These are phyloP conservation scores for Scutellaria baicalensis DNA, from an alignment of 257 asterid species.

Conservation along the genomic window DNA sequence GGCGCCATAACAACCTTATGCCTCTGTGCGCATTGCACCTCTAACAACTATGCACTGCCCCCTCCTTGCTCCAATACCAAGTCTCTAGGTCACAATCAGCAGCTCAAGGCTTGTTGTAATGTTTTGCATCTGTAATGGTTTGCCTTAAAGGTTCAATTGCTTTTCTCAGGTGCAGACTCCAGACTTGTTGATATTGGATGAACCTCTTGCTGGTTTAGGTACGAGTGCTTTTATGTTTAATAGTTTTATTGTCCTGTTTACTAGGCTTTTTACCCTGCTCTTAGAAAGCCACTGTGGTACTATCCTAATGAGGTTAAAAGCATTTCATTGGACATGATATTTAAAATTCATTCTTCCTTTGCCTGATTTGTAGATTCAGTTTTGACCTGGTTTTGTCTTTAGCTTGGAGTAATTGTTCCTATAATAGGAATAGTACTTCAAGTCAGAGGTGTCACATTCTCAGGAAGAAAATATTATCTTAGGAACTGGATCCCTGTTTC, in stretches of 20 bases:
- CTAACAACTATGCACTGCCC: neutral
- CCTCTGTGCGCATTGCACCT: no score
- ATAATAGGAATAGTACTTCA: neutral
- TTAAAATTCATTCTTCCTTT: neutral
- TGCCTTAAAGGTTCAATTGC: constrained; percentile 14
- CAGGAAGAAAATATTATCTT: neutral
- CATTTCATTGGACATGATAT: neutral
- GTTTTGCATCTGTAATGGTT: constrained; percentile 4
- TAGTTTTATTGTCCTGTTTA: neutral
- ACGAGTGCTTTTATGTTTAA: constrained; percentile 21
- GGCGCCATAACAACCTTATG: no score
- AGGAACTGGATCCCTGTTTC: neutral
- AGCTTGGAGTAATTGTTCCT: neutral
- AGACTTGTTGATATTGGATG: constrained; percentile 73
- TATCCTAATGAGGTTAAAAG: neutral
- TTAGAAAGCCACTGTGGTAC: neutral
- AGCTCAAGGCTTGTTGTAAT: neutral
- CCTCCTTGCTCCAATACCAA: neutral
- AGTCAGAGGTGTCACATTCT: neutral
- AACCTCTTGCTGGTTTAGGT: constrained; percentile 99
- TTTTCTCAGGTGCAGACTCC: constrained; percentile 82
- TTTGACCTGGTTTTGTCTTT: neutral
- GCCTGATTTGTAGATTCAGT: neutral
- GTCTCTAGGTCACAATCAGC: constrained; percentile 1
- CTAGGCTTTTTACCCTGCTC: neutral